Base-by-base conservation (phyloP, 2,329 filamentous ascomycete species). In the Trichoderma pleuroti region DNA sequence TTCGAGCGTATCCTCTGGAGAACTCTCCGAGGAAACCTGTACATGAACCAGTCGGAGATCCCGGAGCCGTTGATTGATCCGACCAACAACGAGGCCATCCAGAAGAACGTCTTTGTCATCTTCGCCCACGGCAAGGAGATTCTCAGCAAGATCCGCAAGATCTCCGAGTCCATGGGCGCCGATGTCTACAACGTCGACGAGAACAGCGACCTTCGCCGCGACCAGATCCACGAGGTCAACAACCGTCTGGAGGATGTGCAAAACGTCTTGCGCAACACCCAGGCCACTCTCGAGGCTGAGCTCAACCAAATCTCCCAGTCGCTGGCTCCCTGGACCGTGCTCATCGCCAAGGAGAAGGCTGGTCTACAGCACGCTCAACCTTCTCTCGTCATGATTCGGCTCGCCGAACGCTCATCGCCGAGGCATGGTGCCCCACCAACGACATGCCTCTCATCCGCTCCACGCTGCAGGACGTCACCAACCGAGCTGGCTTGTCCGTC, bases 1-100 rank as follows among this genome's bases (percentile, higher is more conserved):
- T 99, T 99, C 79, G 97, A 99, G 84, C 92, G 96, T 72, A 99
- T 99, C 76, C 86, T 99, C 65, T 99, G 96, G 96, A 90, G 96
- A 77, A 98, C 97, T 0, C 89, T 99, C 54, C 93, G 96, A 81
- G 96, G 96, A 77, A 99, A 99, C 82, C 85, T 99, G 74, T 99
- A 98, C 87, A 99, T 99, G 96, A 99, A 99, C 83, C 97, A 99
- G 85, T 95, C 95, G 52, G 96, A 99, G 86, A 99, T 99, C 73
- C 91, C 94, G 9, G 95, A 99, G 80, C 90, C 93, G 46, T 91
- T 99, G 76, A 87, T 97, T 80, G 93, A 99, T 81, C 95, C 96
- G 18, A 88, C 92, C 79, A 97, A 90, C 84, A 98, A 98, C 80
- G 95, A 98, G 83, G 87, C 93, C 74, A 87, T 97, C 76, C 90